A percentile compares a stretch with the other conserved stretches of the same genome.
Evolutionary conservation across 331 rosid species (phyloP).

Genomic region (Telfairia occidentalis): DNA sequence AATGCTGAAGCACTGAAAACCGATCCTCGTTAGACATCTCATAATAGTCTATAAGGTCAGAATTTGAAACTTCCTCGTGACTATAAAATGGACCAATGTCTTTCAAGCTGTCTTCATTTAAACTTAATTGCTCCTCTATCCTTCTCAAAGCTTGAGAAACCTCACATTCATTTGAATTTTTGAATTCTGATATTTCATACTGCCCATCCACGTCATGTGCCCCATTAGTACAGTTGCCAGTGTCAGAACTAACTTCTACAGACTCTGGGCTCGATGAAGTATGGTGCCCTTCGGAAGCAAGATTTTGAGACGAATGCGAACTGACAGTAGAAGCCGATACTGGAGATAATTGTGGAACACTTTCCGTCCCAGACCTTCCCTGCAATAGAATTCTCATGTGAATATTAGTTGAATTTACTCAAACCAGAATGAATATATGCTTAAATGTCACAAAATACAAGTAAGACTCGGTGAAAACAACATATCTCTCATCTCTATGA

Average conservation of each 20-base stretch:
- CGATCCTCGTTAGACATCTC: constrained; percentile 31
- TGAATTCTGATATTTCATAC: constrained; percentile 24
- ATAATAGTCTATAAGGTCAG: constrained; percentile 24
- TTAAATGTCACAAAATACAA: neutral
- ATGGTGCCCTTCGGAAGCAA: constrained; percentile 46
- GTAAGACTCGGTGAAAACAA: neutral
- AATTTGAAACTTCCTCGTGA: constrained; percentile 22
- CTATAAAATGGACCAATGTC: constrained; percentile 24
- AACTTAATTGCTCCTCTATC: constrained; percentile 66
- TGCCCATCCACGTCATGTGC: constrained; percentile 28
- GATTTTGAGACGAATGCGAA: constrained; percentile 33
- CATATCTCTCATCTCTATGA: neutral
- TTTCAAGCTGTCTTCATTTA: constrained; percentile 37
- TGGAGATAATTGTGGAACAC: constrained; percentile 30
- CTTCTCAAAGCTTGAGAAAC: constrained; percentile 58
- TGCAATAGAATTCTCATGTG: constrained; percentile 25
- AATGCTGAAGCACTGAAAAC: constrained; percentile 27
- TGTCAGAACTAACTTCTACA: constrained; percentile 52
- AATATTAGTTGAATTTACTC: neutral
- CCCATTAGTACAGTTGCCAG: constrained; percentile 21
- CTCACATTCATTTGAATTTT: constrained; percentile 26
- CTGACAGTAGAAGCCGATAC: constrained; percentile 37
- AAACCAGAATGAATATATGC: neutral
- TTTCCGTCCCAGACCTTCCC: constrained; percentile 48
- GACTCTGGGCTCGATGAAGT: constrained; percentile 58